Evolutionary conservation across 768 basidiomycete genomes (phyloP).

Genomic region (Pholiota microspora): DNA sequence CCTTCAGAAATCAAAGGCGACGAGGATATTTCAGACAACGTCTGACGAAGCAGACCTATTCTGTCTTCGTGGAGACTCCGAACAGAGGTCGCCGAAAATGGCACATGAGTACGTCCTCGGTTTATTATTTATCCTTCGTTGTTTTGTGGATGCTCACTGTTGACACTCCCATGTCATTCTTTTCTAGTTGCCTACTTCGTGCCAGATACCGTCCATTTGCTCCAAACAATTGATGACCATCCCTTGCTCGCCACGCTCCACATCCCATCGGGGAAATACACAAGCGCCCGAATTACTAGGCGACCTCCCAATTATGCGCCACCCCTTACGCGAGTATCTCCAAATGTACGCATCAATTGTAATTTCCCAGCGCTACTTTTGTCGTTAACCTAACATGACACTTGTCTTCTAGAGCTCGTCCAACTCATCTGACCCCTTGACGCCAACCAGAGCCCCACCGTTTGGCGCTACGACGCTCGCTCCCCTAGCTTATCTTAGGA

Average conservation of each 20-base stretch:
- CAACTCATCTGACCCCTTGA: not conserved
- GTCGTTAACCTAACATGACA: not conserved
- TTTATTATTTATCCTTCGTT: not conserved
- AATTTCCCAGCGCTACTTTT: not conserved
- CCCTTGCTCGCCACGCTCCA: conserved; percentile 49
- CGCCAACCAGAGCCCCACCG: not conserved
- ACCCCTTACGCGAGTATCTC: not conserved
- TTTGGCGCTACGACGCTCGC: conserved; percentile 26
- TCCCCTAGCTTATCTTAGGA: conserved; percentile 63
- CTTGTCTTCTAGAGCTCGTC: not conserved
- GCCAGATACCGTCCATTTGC: conserved; percentile 52
- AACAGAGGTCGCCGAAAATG: conserved; percentile 71
- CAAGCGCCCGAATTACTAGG: conserved; percentile 58
- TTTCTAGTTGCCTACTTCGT: conserved; percentile 74
- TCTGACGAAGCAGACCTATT: conserved; percentile 80
- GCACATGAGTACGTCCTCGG: conserved; percentile 63
- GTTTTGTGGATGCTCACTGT: not conserved
- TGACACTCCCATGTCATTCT: conserved; percentile 4
- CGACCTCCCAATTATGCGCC: not conserved
- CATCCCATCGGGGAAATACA: conserved; percentile 62
- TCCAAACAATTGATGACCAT: conserved; percentile 59
- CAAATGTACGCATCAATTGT: not conserved
- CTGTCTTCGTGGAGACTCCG: conserved; percentile 69
- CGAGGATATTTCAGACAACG: conserved; percentile 14
- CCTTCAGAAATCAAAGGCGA: conserved; percentile 8